Evolutionary conservation across 2,329 filamentous ascomycete genomes (phyloP), one percentile per base, ranked within the genome.

Genomic region (Aspergillus pseudoglaucus): DNA sequence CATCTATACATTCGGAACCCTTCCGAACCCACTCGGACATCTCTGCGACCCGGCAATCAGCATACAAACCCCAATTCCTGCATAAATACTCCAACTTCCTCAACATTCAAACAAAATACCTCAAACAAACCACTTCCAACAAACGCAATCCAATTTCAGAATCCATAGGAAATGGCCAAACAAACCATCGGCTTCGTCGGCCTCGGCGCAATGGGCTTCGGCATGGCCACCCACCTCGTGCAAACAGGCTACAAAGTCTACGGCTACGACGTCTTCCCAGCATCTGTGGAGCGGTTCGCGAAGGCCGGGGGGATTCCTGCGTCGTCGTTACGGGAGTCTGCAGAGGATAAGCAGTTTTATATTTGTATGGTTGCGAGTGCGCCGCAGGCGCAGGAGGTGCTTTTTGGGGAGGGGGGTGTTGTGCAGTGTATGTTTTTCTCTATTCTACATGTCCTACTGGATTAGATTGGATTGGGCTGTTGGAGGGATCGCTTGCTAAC

Each of bases 201-300:
- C 73, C 82, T 90, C 3, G 86, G 86, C 48, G 85, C 85, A 67
- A 89, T 89, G 86, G 86, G 86, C 62, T 86, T 88, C 64, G 86
- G 86, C 62, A 89, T 90, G 85, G 86, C 86, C 53, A 86, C 80
- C 50, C 78, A 88, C 62, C 78, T 90, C 41, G 73, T 88, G 58
- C 81, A 82, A 55, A 70, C 79, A 53, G 83, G 83, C 49, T 87
- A 84, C 65, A 51, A 71, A 22, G 84, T 89, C 20, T 83, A 80
- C 18, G 85, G 85, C 47, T 89, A 82, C 63, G 86, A 90, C 60
- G 79, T 88, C 37, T 88, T 80, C 70, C 71, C 72, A 2, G 82
- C 84, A 5, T 82, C 84, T 0, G 75, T 88, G 30, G 79, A 85
- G 47, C 78, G 77, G 18, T 88, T 88, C 71, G 68, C 75, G 38